Evolutionary conservation across 2,329 filamentous ascomycete genomes (phyloP), one percentile per base, ranked within the genome.

Genomic region (Didymella glomerata): DNA sequence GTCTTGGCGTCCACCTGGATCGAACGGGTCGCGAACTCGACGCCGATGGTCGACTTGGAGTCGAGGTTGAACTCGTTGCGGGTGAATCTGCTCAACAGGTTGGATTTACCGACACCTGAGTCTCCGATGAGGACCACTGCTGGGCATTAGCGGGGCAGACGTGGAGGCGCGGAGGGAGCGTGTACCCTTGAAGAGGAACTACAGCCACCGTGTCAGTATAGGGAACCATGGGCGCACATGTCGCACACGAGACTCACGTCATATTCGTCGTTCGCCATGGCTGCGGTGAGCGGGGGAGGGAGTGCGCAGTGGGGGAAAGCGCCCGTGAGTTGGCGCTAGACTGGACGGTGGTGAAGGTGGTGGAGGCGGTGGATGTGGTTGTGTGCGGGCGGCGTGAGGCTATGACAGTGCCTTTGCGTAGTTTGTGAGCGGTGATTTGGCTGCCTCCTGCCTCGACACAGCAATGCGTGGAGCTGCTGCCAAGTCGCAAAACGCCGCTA

Each of bases 31-130:
- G 96, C 95, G 79, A 99, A 99, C 83, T 99, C 95, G 80, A 99
- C 95, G 75, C 95, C 95, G 82, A 99, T 99, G 72, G 95, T 99
- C 66, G 95, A 98, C 88, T 99, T 98, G 80, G 94, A 96, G 83
- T 99, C 95, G 69, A 98, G 87, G 83, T 98, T 98, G 90, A 99
- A 99, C 83, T 99, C 95, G 82, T 99, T 98, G 79, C 95, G 93
- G 73, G 95, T 98, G 88, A 99, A 99, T 82, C 96, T 91, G 83
- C 93, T 97, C 83, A 99, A 86, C 74, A 99, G 92, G 84, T 99
- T 99, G 85, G 95, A 99, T 86, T 99, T 99, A 85, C 95, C 95
- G 82, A 99, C 95, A 75, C 95, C 95, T 71, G 93, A 97, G 84
- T 99, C 95, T 88, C 95, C 95, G 79, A 99, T 99, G 80, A 99